A percentile compares a stretch with the other conserved stretches of the same genome.
phyloP scores from a whole-genome alignment of 2,329 filamentous ascomycete species.

The Fusarium proliferatum region DNA sequence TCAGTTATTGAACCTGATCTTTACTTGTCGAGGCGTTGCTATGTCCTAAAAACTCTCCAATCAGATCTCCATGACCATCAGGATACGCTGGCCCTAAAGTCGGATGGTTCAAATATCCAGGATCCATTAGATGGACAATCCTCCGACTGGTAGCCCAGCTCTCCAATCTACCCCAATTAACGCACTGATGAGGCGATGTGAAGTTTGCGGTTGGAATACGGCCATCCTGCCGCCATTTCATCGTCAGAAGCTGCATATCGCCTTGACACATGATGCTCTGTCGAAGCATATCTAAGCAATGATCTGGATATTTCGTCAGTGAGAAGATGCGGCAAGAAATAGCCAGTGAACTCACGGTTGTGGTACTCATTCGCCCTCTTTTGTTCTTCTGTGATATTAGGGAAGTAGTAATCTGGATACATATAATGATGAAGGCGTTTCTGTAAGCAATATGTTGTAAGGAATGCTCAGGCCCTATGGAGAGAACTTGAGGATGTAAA shows the following conservation, averaged over 20 bases:
- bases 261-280: not conserved
- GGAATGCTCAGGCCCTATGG: accelerated
- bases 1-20: not conserved
- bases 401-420: not conserved
- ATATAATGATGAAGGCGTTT: not conserved
- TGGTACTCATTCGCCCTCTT: not conserved
- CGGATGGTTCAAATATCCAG: not conserved
- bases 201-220: not conserved
- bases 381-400: not conserved
- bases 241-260: not conserved
- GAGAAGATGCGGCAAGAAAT: accelerated
- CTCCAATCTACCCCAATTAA: not conserved
- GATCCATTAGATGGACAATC: not conserved
- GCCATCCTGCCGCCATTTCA: not conserved
- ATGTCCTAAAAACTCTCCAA: not conserved
- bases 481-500: too few relatives aligned
- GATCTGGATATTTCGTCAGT: not conserved
- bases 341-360: not conserved
- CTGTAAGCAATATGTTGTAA: not conserved
- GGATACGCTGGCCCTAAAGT: not conserved
- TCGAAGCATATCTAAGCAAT: not conserved
- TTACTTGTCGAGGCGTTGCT: accelerated
- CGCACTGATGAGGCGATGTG: not conserved
- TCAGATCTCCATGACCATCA: not conserved
- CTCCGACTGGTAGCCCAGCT: not conserved